Evolutionary conservation across 73 alveolate species (phyloP), one percentile per base, ranked within the genome.

Genomic region (Durusdinium trenchii): DNA sequence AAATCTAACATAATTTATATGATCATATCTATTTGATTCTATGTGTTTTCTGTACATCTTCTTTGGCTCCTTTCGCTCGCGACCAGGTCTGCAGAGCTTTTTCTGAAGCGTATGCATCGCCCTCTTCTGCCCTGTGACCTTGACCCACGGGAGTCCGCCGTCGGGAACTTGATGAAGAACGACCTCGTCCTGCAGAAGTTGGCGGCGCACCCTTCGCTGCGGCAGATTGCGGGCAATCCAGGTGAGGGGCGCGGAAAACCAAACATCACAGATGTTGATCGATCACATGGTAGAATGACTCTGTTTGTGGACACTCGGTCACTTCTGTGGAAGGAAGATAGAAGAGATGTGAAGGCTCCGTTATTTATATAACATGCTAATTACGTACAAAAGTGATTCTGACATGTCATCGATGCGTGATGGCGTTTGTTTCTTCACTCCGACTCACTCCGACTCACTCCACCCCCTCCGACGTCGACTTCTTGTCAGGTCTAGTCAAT

Each of bases 21-120:
- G 30, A 60, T 60, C n/a, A 16, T 57, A 23, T 23, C 12, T 16
- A 57, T 57, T 57, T 12, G 23, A 57, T 23, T 60, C 73, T 23
- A 60, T 60, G 18, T 1, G 0, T 23, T 32, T 60, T 60, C 73
- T 32, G 18, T 32, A 60, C 30, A 23, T 2, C n/a, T 60, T 32
- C 18, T 23, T 60, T 23, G 73, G 73, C n/a, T 60, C 9, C 28
- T 51, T n/a, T 73, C 85, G 30, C 28, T 60, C 30, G 62, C 60
- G 16, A n/a, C 36, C 3, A 91, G 97, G 97, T 91, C 97, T 91
- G 97, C 97, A 42, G 86, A 91, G 84, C 97, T 91, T 52, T 91
- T 91, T 87, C n/a, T 91, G 76, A 91, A 91, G 64, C 97, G 97
- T 16, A 69, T 91, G 81, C 97, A 91, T 47, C 97, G 97, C 30